Evolutionary conservation across 257 asterid species (phyloP).

Genomic region (Ophiorrhiza pumila): DNA sequence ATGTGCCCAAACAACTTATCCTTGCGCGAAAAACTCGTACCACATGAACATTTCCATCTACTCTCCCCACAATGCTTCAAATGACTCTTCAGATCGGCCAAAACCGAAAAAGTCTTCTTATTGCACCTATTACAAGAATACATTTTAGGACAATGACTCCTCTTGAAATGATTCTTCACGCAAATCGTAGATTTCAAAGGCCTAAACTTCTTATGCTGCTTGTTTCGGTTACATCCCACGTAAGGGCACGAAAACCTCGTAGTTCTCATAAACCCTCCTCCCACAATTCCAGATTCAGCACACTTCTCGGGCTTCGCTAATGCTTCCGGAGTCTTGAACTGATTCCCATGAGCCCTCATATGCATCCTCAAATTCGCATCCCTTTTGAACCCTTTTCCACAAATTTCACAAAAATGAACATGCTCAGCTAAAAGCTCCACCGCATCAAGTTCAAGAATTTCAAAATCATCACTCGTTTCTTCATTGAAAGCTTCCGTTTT

Average conservation of each 20-base stretch:
- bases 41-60: constrained; percentile 86
- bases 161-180: constrained; percentile 86
- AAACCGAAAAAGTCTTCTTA: constrained; percentile 72
- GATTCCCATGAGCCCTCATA: constrained; percentile 92
- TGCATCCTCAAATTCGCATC: constrained; percentile 98
- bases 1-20: constrained; percentile 90
- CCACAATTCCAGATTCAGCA: constrained; percentile 12
- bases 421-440: constrained; percentile 84
- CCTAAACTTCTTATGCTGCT: constrained; percentile 67
- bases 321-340: constrained; percentile 76
- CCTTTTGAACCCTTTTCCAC: constrained; percentile 93
- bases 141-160: constrained; percentile 95
- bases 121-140: constrained; percentile 67
- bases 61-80: constrained; percentile 81
- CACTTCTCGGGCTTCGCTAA: constrained; percentile 56
- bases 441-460: constrained; percentile 70
- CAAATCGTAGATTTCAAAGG: constrained; percentile 69
- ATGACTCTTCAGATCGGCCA: constrained; percentile 91
- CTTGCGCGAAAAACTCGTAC: constrained; percentile 79
- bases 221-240: constrained; percentile 71
- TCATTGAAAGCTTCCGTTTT: constrained; percentile 24
- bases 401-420: constrained; percentile 76
- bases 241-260: constrained; percentile 79
- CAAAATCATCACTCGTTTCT: constrained; percentile 34
- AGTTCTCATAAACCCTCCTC: constrained; percentile 11